Evolutionary conservation across 805 yeast species (phyloP).

Genomic region (Zygotorulaspora florentina): DNA sequence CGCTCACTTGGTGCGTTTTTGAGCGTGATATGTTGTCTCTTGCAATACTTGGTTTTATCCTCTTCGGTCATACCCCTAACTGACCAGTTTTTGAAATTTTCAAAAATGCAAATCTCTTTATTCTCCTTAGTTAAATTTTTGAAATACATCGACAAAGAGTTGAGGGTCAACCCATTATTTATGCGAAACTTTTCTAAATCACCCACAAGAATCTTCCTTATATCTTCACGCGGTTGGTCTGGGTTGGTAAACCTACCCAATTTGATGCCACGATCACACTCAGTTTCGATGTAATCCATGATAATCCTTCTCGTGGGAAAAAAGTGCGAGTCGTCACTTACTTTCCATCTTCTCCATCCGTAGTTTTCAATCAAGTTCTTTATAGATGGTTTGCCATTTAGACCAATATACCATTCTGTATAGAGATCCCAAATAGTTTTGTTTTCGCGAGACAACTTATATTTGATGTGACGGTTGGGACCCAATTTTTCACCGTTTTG

Average conservation of each 20-base stretch:
- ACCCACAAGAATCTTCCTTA: conserved; percentile 32
- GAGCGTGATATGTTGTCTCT: conserved; percentile 23
- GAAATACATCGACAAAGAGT: conserved; percentile 33
- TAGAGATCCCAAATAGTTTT: conserved; percentile 37
- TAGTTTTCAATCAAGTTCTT: conserved; percentile 32
- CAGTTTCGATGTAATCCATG: conserved; percentile 37
- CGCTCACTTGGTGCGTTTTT: no score
- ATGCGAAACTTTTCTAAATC: conserved; percentile 36
- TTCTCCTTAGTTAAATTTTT: conserved; percentile 30
- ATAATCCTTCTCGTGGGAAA: conserved; percentile 38
- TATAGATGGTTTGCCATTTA: conserved; percentile 34
- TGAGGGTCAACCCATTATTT: conserved; percentile 33
- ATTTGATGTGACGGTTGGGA: conserved; percentile 32
- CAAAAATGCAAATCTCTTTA: conserved; percentile 32
- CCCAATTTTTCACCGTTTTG: conserved; percentile 14
- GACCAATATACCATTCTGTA: conserved; percentile 37
- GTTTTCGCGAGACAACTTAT: conserved; percentile 37
- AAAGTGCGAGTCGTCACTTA: conserved; percentile 37
- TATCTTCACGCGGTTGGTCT: conserved; percentile 30
- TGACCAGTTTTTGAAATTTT: conserved; percentile 31
- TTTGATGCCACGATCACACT: conserved; percentile 33
- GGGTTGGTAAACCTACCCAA: conserved; percentile 31
- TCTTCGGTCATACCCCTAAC: conserved; percentile 31
- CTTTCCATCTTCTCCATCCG: conserved; percentile 39
- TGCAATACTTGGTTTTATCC: conserved; percentile 32